These are phyloP conservation scores for Chiua virens DNA, from an alignment of 768 basidiomycete species.

Conservation along the genomic window DNA sequence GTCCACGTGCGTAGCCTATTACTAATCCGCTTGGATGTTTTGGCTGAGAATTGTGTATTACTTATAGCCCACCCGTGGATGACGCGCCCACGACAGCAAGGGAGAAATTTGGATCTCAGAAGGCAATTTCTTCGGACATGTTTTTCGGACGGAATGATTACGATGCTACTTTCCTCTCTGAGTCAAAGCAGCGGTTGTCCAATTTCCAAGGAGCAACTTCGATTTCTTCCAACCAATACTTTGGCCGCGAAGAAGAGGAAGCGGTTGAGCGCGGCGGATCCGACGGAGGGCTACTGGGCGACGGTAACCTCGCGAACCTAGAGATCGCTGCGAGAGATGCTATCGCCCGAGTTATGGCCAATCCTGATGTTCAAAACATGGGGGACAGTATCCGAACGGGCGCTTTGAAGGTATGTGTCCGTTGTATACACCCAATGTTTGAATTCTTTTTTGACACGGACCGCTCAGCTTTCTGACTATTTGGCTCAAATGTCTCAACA, in stretches of 20 bases:
- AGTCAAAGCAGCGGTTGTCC: constrained; percentile 81
- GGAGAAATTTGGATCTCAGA: constrained; percentile 89
- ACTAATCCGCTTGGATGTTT: neutral
- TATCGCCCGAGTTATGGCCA: constrained; percentile 69
- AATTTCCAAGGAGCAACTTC: constrained; percentile 89
- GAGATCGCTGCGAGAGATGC: constrained; percentile 75
- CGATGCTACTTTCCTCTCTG: constrained; percentile 65
- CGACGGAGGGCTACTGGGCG: constrained; percentile 55
- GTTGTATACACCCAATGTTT: neutral
- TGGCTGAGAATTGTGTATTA: neutral
- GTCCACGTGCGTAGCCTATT: constrained; percentile 33
- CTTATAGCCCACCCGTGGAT: constrained; percentile 36
- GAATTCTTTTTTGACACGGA: neutral
- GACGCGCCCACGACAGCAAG: constrained; percentile 78
- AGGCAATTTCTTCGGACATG: constrained; percentile 97
- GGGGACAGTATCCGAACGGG: constrained; percentile 77
- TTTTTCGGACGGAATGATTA: constrained; percentile 91
- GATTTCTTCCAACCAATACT: constrained; percentile 96
- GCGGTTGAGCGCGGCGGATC: constrained; percentile 40
- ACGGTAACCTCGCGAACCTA: constrained; percentile 51
- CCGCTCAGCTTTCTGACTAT: constrained; percentile 59
- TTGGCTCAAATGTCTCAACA: constrained; percentile 65
- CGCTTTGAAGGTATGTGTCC: constrained; percentile 70
- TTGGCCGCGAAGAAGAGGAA: constrained; percentile 87
- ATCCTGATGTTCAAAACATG: constrained; percentile 85